phyloP scores from a whole-genome alignment of 257 asterid species.

The Primulina huaijiensis region DNA sequence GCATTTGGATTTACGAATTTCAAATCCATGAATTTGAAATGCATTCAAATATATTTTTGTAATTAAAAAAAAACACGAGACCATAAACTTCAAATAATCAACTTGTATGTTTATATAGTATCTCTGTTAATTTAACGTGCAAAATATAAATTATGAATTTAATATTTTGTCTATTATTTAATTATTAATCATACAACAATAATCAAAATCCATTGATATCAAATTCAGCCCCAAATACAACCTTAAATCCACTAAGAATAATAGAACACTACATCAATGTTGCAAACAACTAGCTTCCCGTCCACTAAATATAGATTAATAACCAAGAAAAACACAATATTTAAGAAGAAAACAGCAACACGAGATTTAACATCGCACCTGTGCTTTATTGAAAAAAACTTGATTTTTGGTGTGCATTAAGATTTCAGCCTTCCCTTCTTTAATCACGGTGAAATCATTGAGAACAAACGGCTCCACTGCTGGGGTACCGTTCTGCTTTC shows the following conservation, averaged over 20 bases:
- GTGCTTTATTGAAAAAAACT: conserved; percentile 89
- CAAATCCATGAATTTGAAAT: too few species aligned
- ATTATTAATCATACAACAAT: too few species aligned
- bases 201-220: too few species aligned
- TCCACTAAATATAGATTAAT: background rate
- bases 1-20: too few species aligned
- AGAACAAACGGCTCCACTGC: conserved; percentile 50
- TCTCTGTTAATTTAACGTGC: too few species aligned
- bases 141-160: too few species aligned
- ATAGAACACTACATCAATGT: conserved; percentile 3
- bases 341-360: background rate
- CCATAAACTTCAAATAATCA: too few species aligned
- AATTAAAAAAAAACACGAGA: too few species aligned
- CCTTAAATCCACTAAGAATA: background rate
- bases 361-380: conserved; percentile 41
- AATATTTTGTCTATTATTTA: too few species aligned
- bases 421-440: conserved; percentile 96
- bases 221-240: too few species aligned
- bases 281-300: background rate
- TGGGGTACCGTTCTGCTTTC: conserved; percentile 26
- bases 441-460: conserved; percentile 59
- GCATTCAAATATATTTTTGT: too few species aligned
- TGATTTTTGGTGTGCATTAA: conserved; percentile 81
- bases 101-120: too few species aligned
- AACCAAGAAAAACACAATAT: background rate